Conservation (phyloP, 2,329 filamentous ascomycete genomes). For the Cercospora janseana region DNA sequence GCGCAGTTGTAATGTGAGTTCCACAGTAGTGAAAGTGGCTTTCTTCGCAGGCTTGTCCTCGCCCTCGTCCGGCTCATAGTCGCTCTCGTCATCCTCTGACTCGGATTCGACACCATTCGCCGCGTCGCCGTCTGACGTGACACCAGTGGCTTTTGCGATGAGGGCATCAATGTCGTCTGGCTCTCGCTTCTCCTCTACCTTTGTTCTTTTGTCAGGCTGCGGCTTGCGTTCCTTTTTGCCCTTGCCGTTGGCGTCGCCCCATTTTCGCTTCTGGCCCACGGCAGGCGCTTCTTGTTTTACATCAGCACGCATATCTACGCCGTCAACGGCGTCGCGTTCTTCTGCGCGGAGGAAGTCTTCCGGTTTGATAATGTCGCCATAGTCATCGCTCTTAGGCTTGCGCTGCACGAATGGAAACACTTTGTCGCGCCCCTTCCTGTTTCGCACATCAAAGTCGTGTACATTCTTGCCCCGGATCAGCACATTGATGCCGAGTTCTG, state of each 20-base stretch:
- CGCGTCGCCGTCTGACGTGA: conserved; percentile 17
- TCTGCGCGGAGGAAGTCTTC: conserved; percentile 93
- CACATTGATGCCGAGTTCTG: conserved; percentile 88
- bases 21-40: conserved; percentile 63
- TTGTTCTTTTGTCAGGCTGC: conserved; percentile 22
- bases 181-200: conserved; percentile 25
- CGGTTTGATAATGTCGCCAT: conserved; percentile 87
- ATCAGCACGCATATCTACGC: conserved; percentile 58
- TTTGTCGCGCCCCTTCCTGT: conserved; percentile 86
- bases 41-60: conserved; percentile 69
- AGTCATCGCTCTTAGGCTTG: conserved; percentile 79
- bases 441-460: conserved; percentile 89
- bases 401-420: conserved; percentile 86
- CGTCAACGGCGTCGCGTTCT: conserved; percentile 75
- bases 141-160: conserved; percentile 35
- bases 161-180: conserved; percentile 40
- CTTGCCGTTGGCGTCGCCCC: conserved; percentile 63
- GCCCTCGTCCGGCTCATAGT: conserved; percentile 53
- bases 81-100: conserved; percentile 43
- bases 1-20: conserved; percentile 66
- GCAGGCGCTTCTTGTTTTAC: conserved; percentile 49
- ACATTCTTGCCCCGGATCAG: conserved; percentile 77
- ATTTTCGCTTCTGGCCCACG: conserved; percentile 89
- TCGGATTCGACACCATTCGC: conserved; percentile 26
- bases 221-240: conserved; percentile 64